A percentile compares a stretch with the other conserved stretches of the same genome.
phyloP scores from a whole-genome alignment of 768 basidiomycete genomes.

The Kwoniella heveanensis region DNA sequence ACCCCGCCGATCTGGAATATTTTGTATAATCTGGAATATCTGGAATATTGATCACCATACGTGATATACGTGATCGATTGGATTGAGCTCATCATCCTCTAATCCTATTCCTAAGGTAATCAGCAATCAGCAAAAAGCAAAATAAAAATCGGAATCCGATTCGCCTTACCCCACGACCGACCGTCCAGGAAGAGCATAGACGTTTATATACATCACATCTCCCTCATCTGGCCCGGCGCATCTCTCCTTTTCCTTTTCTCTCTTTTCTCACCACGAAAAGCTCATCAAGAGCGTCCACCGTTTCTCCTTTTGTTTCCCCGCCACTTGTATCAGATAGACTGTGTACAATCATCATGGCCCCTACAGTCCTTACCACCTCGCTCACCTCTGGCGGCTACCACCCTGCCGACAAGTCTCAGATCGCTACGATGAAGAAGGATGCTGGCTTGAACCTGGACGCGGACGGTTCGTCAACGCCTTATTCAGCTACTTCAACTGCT shows the following conservation, averaged over 20 bases:
- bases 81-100: background rate
- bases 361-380: conserved; percentile 39
- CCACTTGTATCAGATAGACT: background rate
- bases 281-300: conserved; percentile 13
- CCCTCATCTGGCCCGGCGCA: background rate
- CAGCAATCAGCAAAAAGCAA: too few relatives aligned
- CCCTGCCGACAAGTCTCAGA: conserved; percentile 32
- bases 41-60: too few relatives aligned
- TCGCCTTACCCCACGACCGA: too few relatives aligned
- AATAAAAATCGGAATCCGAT: conserved; percentile 5
- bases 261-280: conserved; percentile 12
- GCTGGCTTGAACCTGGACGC: conserved; percentile 35
- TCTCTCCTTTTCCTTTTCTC: conserved; percentile 11
- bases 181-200: background rate
- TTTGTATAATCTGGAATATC: background rate
- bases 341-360: conserved; percentile 29
- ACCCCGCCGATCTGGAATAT: conserved; percentile 1
- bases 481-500: conserved; percentile 47
- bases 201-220: conserved; percentile 10
- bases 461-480: conserved; percentile 44
- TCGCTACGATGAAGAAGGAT: conserved; percentile 36
- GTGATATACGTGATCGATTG: too few relatives aligned
- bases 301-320: background rate
- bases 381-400: conserved; percentile 48
- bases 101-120: background rate